Conservation (phyloP, 2,329 filamentous ascomycete species). For the Trichophyton benhamiae region DNA sequence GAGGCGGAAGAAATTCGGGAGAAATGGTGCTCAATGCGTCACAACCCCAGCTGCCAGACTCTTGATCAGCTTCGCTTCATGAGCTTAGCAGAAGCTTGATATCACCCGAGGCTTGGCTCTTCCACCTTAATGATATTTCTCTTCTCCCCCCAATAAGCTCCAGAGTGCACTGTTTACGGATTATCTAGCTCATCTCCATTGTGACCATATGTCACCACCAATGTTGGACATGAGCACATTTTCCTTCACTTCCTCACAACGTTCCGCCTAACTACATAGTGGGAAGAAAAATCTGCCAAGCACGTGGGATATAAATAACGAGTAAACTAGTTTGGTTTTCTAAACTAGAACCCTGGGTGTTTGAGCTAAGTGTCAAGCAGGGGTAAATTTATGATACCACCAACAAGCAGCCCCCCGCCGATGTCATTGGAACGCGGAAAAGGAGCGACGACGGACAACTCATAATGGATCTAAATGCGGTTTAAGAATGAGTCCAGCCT, state of each 20-base stretch:
- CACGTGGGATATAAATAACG: not conserved
- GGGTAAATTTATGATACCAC: not conserved
- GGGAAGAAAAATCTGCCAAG: not conserved
- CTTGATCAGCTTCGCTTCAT: not conserved
- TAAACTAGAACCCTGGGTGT: not conserved
- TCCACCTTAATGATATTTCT: not conserved
- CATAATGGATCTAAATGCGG: not conserved
- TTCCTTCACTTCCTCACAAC: not conserved
- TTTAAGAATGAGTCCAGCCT: not conserved
- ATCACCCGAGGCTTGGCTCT: not conserved
- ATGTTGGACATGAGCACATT: not conserved
- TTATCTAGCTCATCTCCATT: too few relatives aligned
- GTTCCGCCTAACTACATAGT: not conserved
- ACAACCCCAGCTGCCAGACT: not conserved
- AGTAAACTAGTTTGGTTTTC: not conserved
- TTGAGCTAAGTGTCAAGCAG: not conserved
- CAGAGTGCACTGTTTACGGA: too few relatives aligned
- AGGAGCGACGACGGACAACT: not conserved
- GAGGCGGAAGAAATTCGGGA: not conserved
- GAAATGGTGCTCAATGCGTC: not conserved
- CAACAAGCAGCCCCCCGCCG: not conserved
- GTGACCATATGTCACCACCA: too few relatives aligned
- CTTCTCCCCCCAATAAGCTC: too few relatives aligned
- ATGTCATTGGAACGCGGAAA: not conserved
- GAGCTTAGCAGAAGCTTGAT: not conserved